Evolutionary conservation across 225 moss, liverwort and hornwort species (phyloP), one percentile per base, ranked within the genome.

Genomic region (Takakia lepidozioides): DNA sequence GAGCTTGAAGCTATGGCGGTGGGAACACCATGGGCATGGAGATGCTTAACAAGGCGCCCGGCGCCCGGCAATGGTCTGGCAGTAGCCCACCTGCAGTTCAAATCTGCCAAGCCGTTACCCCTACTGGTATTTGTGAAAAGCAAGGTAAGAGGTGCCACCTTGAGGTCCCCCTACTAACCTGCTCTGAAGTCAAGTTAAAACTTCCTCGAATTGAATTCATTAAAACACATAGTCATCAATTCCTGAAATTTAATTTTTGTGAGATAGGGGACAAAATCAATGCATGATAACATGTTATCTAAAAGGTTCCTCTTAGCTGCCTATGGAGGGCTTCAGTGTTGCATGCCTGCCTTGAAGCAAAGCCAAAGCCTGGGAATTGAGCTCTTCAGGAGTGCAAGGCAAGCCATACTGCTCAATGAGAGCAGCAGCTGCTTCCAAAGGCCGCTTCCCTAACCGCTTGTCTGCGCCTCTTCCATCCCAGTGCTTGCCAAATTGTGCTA

Each of bases 1-100:
- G 92, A 88, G 54, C 80, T 92, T 47, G 92, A 87, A 27, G 92
- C 92, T 28, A 92, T 15, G 13, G 82, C 92, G 4, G 80, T 44
- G n/a, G 88, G 85, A 63, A 92, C 70, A 25, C 47, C 45, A 35
- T 85, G 76, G 5, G 39, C 52, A 40, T 72, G 67, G 19, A 92
- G 36, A 52, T 88, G 80, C 46, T 54, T 52, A 18, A 85, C 57
- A 41, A 92, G 62, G 34, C 88, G 78, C 37, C 58, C 29, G 19
- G 74, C 66, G 21, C 85, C 67, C 40, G 74, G 70, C 65, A 87
- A 53, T 21, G 81, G 11, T 45, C 51, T 73, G 3, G 75, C 73
- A 28, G 15, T 44, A 29, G 60, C 69, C 90, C 90, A 86, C 60
- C 83, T 85, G 49, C n/a, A n/a, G n/a, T n/a, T n/a, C n/a, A n/a